These are phyloP conservation scores for Penicillium sp. DNA, from an alignment of 2,329 filamentous ascomycete species.

Conservation along the genomic window DNA sequence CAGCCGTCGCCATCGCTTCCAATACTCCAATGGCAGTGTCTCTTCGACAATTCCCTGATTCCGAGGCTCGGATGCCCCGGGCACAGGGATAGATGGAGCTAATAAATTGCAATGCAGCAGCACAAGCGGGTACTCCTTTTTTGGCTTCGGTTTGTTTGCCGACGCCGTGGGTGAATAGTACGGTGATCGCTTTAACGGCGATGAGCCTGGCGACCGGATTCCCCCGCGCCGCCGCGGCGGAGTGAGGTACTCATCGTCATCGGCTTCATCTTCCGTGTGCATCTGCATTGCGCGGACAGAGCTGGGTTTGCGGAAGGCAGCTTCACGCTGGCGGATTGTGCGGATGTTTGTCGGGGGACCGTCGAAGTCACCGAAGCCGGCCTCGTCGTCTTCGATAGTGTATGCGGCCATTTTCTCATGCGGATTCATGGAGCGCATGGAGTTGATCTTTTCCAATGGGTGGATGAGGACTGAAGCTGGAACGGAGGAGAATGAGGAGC, in stretches of 20 bases:
- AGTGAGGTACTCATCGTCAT: slow-evolving; percentile 44
- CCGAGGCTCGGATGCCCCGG: slow-evolving; percentile 36
- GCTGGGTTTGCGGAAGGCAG: slow-evolving; percentile 50
- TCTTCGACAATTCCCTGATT: slow-evolving; percentile 53
- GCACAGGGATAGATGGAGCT: slow-evolving; percentile 56
- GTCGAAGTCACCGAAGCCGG: slow-evolving; percentile 28
- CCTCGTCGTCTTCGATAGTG: slow-evolving; percentile 25
- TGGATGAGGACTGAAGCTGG: slow-evolving; percentile 45
- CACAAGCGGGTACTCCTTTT: slow-evolving; percentile 60
- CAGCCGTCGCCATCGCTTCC: slow-evolving; percentile 55
- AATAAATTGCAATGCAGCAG: slow-evolving; percentile 65
- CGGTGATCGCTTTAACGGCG: slow-evolving; percentile 37
- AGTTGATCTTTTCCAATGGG: slow-evolving; percentile 31
- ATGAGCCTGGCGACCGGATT: slow-evolving; percentile 38
- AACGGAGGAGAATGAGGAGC: slow-evolving; percentile 47
- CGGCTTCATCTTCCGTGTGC: slow-evolving; percentile 46
- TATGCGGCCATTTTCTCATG: slow-evolving; percentile 29
- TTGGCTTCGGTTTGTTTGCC: slow-evolving; percentile 37
- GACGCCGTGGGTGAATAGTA: slow-evolving; percentile 39
- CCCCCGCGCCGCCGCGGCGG: slow-evolving; percentile 37
- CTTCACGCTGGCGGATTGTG: slow-evolving; percentile 38
- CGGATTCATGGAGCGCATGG: slow-evolving; percentile 19
- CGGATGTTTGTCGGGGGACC: slow-evolving; percentile 27
- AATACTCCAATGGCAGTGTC: slow-evolving; percentile 53
- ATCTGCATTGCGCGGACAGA: slow-evolving; percentile 52